Base-by-base conservation (phyloP, 78 protist species). In the Dictyostelium capitatum region DNA sequence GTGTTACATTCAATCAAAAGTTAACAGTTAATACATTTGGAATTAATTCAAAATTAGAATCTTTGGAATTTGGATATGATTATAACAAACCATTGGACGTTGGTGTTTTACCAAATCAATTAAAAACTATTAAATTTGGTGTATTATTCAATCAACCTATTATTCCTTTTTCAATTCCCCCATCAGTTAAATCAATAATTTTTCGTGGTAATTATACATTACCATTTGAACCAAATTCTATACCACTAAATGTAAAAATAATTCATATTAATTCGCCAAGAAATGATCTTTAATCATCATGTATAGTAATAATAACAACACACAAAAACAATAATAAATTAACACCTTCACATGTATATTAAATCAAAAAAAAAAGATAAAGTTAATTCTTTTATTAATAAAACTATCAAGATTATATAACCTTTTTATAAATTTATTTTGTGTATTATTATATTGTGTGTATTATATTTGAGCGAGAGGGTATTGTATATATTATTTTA, bases 61-160 rank as follows among this genome's bases (percentile, higher is more conserved):
- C 75, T 15, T 8, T 67, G 15, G 75, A 67, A 48, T 67, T 67
- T 67, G 75, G 75, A 6, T 67, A 67, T 67, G 75, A 67, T 32
- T 67, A 15, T 32, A 67, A 67, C 15, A 67, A 14, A 17, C 75
- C 23, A 32, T 30, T 67, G 19, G 23, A 32, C 2, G 15, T 67
- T 4, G 48, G 48, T 12, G 75, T 67, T 4, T 17, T 67, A 32
- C 37, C 75, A 2, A 67, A 67, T 12, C 10, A 67, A 12, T 32
- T 67, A 67, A 67, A 30, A 12, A 12, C 47, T 4, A 25, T 67
- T 6, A 67, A 67, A 67, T 32, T 67, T 32, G 75, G 75, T 30
- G 14, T 32, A 32, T 15, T 0, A 4, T 67, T 67, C 15, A 67
- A 67, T 25, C 75, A 67, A 32, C 19, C 47, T 2, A 67, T 67